Evolutionary conservation across 768 basidiomycete genomes (phyloP), one percentile per base, ranked within the genome.

Genomic region (Tylopilus rubrobrunneus): DNA sequence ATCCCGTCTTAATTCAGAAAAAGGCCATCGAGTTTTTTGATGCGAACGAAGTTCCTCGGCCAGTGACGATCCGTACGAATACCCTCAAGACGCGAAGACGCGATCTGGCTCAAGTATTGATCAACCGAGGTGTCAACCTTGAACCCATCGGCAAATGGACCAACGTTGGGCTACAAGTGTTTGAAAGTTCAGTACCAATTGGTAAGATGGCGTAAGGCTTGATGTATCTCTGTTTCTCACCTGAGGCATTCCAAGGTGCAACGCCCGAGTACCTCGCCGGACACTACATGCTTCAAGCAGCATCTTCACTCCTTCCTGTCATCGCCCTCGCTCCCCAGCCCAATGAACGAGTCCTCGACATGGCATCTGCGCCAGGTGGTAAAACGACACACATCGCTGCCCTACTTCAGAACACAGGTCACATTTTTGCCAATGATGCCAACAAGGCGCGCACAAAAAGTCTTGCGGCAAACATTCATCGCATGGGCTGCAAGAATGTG

Each of bases 71-170:
- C 65, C 89, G 97, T 55, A 94, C 95, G 34, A 99, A 99, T 70
- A 98, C 95, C 5, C 81, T 99, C 19, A 89, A 91, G 52, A 93
- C 94, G 1, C 82, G 97, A 57, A 79, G 97, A 61, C 84, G 96
- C 45, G 97, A 98, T 69, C 83, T 99, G 54, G 96, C 92, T 2
- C 96, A 98, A 71, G 80, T 86, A 0, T 78, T 99, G 34, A 86
- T 98, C 62, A 97, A 97, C 69, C 84, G 97, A 45, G 97, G 97
- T 33, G 97, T 98, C 56, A 97, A 92, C 66, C 81, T 99, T 51
- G 96, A 98, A 68, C 95, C 97, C 21, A 95, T 99, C 60, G 97
- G 96, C 29, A 98, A 98, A 74, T 98, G 97, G 97, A 92, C 92
- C 28, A 98, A 98, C 66, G 95, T 98, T 57, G 97, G 97, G 15